These are phyloP conservation scores for Calonectria fujianensis DNA, from an alignment of 2,329 filamentous ascomycete genomes.

Conservation along the genomic window DNA sequence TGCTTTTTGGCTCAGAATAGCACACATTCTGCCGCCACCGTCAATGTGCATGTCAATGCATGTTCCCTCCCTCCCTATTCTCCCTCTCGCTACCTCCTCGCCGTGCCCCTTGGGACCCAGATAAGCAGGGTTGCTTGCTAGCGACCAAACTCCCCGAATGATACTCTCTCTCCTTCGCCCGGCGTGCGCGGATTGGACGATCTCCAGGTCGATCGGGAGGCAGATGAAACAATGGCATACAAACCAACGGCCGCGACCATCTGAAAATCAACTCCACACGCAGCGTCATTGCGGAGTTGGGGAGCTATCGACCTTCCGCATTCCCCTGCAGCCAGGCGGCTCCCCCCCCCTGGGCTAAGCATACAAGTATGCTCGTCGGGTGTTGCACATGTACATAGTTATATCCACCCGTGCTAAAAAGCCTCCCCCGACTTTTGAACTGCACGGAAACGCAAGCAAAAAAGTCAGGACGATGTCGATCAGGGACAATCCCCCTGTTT, in stretches of 20 bases:
- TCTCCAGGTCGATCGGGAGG: slow-evolving; percentile 21
- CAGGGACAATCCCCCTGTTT: slow-evolving; percentile 25
- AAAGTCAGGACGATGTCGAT: background rate
- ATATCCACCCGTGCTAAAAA: slow-evolving; percentile 9
- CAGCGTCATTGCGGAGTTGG: slow-evolving; percentile 17
- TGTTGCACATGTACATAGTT: slow-evolving; percentile 9
- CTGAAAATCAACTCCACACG: slow-evolving; percentile 33
- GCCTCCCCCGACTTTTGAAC: background rate
- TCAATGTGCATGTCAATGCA: slow-evolving; percentile 1
- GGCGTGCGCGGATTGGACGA: slow-evolving; percentile 2
- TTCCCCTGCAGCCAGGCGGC: slow-evolving; percentile 28
- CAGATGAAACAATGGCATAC: slow-evolving; percentile 24
- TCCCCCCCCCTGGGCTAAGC: slow-evolving; percentile 29
- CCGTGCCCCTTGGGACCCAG: background rate
- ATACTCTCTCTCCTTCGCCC: background rate
- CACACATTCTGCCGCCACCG: background rate
- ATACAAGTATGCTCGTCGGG: slow-evolving; percentile 19
- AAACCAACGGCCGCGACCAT: slow-evolving; percentile 4
- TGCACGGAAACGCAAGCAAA: background rate
- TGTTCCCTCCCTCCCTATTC: background rate
- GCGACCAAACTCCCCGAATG: background rate
- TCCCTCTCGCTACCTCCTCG: background rate
- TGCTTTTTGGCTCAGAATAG: slow-evolving; percentile 7
- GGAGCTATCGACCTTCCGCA: background rate
- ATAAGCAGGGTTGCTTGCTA: slow-evolving; percentile 11